These are phyloP conservation scores for Blastobotrys chiropterorum DNA, from an alignment of 805 yeast species.

Conservation along the genomic window DNA sequence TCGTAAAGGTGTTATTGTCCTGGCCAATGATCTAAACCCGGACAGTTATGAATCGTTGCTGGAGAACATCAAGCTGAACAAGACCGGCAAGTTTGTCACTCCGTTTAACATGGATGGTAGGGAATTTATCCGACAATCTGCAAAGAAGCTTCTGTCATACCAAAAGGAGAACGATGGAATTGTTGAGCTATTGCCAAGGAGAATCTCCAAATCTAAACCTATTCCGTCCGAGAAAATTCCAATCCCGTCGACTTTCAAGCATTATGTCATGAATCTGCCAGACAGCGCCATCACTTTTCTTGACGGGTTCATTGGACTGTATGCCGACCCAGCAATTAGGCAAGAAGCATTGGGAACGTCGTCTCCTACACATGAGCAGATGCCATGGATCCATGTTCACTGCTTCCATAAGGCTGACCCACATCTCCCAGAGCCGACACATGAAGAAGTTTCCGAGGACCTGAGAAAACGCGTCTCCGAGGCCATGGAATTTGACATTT, in stretches of 20 bases:
- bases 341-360: conserved; percentile 12
- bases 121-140: conserved; percentile 62
- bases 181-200: conserved; percentile 15
- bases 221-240: conserved; percentile 25
- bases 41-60: conserved; percentile 67
- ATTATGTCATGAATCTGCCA: conserved; percentile 93
- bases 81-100: conserved; percentile 51
- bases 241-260: conserved; percentile 51
- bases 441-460: conserved; percentile 61
- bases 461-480: conserved; percentile 50
- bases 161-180: conserved; percentile 28
- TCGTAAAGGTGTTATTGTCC: conserved; percentile 66
- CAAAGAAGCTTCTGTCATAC: conserved; percentile 46
- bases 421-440: conserved; percentile 62
- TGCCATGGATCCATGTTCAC: conserved; percentile 71
- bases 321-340: conserved; percentile 32
- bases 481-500: conserved; percentile 40
- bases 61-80: conserved; percentile 59
- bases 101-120: conserved; percentile 78
- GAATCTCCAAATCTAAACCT: conserved; percentile 33
- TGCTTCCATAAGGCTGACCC: conserved; percentile 88
- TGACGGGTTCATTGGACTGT: conserved; percentile 71
- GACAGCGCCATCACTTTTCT: conserved; percentile 84
- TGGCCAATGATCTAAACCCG: conserved; percentile 93
- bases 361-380: conserved; percentile 33